Evolutionary conservation across 495 filamentous ascomycete genomes (phyloP), one percentile per base, ranked within the genome.

Genomic region (Penicillium pancosmium): DNA sequence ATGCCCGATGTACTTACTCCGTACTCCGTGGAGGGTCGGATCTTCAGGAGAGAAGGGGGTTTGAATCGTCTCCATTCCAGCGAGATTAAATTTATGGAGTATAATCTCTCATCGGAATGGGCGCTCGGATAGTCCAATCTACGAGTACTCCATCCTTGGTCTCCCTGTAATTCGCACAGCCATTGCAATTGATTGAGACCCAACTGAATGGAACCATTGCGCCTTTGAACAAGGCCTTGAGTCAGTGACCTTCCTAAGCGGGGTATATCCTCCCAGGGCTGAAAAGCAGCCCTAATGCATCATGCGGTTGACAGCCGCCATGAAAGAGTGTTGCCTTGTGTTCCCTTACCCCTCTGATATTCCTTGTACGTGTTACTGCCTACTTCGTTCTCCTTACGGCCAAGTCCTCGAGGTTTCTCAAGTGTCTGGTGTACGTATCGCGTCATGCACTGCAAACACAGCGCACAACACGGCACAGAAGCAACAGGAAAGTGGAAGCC

Each of bases 31-130:
- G 41, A 44, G 41, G 41, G 41, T 44, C 41, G 25, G 66, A 68
- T 68, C 64, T 64, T 66, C 66, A 68, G 63, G 66, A 66, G 64
- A 58, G 60, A 66, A 61, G 57, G 50, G 57, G 61, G 40, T 54
- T 53, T 40, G 44, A 43, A 23, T 3, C 3, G 41, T 62, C 57
- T 60, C 56, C 55, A 59, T 61, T 68, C 56, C 60, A 57, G 18
- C 21, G 41, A 33, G 55, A 50, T 46, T 38, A 43, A 41, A 31
- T 31, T 8, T 7, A 31, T 31, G 27, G 27, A 31, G 27, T 31
- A 7, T 31, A 31, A 31, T 31, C 38, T 50, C 35, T 40, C 56
- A 43, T 59, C 52, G 46, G 46, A 23, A 48, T 48, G 46, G n/a
- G 46, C 21, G 21, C 9, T 48, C 21, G 11, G 21, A 48, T 48